These are phyloP conservation scores for Pharnaceum exiguum DNA, from an alignment of 148 eudicot species.

Conservation along the genomic window DNA sequence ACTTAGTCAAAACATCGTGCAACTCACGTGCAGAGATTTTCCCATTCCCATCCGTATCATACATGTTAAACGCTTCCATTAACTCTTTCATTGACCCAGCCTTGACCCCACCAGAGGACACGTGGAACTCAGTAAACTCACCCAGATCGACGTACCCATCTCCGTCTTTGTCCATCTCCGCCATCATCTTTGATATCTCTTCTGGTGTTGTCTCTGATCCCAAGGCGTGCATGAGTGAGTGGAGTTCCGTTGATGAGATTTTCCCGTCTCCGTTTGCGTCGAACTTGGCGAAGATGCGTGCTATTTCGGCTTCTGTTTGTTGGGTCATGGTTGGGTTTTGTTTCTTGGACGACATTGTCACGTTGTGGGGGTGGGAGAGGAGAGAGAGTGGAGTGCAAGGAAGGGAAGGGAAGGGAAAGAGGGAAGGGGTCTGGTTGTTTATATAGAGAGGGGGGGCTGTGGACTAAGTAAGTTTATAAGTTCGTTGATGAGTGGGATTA, in stretches of 20 bases:
- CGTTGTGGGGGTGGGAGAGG: too few relatives aligned
- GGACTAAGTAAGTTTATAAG: too few relatives aligned
- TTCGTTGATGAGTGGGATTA: too few relatives aligned
- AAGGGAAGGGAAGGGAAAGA: too few relatives aligned
- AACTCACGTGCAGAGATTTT: slow-evolving; percentile 59
- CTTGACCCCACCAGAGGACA: slow-evolving; percentile 28
- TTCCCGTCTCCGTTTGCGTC: slow-evolving; percentile 79
- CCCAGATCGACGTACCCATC: slow-evolving; percentile 65
- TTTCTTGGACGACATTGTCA: too few relatives aligned
- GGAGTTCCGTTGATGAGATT: slow-evolving; percentile 50
- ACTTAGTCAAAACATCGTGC: slow-evolving; percentile 45
- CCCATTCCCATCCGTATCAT: slow-evolving; percentile 67
- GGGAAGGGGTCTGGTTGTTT: too few relatives aligned
- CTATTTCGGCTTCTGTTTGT: slow-evolving; percentile 22
- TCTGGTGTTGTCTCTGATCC: slow-evolving; percentile 53
- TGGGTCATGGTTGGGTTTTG: too few relatives aligned
- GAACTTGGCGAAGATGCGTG: slow-evolving; percentile 54
- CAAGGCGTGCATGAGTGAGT: slow-evolving; percentile 37
- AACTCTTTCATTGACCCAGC: slow-evolving; percentile 35
- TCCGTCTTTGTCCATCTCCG: slow-evolving; percentile 70
- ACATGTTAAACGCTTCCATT: slow-evolving; percentile 56
- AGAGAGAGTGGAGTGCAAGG: too few relatives aligned
- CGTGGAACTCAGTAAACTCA: slow-evolving; percentile 62
- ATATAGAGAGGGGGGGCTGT: too few relatives aligned
- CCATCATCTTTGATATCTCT: slow-evolving; percentile 55